Percentiles rank a stretch among this genome's conserved stretches.
Evolutionary conservation across 139 green algal genomes (phyloP).

Genomic region (Pseudopediastrum boryanum): DNA sequence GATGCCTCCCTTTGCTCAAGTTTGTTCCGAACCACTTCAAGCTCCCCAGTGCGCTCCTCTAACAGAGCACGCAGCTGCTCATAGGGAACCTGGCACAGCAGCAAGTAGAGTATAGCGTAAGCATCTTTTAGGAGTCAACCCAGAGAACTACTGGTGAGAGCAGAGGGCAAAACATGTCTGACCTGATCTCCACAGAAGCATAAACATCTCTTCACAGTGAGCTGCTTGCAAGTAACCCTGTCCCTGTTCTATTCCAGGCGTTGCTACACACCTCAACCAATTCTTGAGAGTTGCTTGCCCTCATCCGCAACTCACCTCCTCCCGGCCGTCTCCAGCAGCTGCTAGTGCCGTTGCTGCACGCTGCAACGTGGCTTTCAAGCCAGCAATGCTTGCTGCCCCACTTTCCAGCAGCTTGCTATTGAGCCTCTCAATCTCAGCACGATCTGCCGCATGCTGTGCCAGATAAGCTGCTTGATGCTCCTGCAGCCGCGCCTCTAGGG

Average conservation of each 20-base stretch:
- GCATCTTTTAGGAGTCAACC: not conserved
- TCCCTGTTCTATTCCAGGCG: too few species aligned
- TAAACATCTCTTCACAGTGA: too few species aligned
- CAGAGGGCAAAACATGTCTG: too few species aligned
- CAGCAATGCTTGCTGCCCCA: constrained; percentile 35
- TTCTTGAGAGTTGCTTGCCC: not conserved
- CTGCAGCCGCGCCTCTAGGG: constrained; percentile 37
- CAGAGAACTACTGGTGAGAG: too few species aligned
- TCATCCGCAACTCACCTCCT: constrained; percentile 4
- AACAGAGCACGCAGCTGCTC: constrained; percentile 50
- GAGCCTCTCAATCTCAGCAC: constrained; percentile 62
- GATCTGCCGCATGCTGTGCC: constrained; percentile 53
- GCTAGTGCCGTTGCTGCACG: constrained; percentile 10
- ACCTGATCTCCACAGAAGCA: too few species aligned
- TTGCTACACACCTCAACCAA: too few species aligned
- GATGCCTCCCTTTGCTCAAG: constrained; percentile 58
- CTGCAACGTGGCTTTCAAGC: constrained; percentile 9
- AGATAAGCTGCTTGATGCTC: constrained; percentile 49
- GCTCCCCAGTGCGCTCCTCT: constrained; percentile 42
- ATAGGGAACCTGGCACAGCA: constrained; percentile 28
- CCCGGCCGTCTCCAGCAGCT: constrained; percentile 5
- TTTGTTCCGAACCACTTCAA: constrained; percentile 44
- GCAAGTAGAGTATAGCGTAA: not conserved
- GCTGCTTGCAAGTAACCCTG: too few species aligned
- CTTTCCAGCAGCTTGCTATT: constrained; percentile 63